These are phyloP conservation scores for Parafenestella ontariensis DNA, from an alignment of 2,329 filamentous ascomycete genomes.

Conservation along the genomic window DNA sequence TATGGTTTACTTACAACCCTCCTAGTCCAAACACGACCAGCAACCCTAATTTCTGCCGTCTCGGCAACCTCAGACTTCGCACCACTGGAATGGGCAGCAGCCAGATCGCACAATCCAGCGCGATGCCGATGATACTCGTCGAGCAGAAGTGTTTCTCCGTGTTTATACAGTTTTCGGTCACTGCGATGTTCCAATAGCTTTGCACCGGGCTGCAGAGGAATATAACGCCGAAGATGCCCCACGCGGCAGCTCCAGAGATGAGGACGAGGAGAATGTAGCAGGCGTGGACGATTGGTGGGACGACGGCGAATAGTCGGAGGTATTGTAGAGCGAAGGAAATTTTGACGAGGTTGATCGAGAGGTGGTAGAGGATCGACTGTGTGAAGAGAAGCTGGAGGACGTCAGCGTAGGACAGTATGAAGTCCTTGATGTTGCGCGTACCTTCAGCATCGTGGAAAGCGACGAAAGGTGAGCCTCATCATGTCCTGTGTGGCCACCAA, in stretches of 20 bases:
- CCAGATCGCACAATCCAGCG: slow-evolving; percentile 42
- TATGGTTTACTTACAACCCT: slow-evolving; percentile 37
- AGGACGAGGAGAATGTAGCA: slow-evolving; percentile 29
- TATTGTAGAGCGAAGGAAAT: slow-evolving; percentile 43
- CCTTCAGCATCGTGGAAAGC: slow-evolving; percentile 29
- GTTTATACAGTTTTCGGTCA: slow-evolving; percentile 31
- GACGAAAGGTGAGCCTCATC: neutral
- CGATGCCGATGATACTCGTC: slow-evolving; percentile 35
- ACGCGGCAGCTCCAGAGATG: slow-evolving; percentile 25
- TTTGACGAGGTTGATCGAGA: slow-evolving; percentile 42
- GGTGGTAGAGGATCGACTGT: slow-evolving; percentile 41
- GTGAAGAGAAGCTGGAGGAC: slow-evolving; percentile 38
- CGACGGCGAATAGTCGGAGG: slow-evolving; percentile 31
- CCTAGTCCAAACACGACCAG: slow-evolving; percentile 47
- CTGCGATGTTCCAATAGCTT: slow-evolving; percentile 33
- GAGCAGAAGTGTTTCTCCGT: slow-evolving; percentile 33
- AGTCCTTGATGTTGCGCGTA: neutral
- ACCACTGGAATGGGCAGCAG: slow-evolving; percentile 40
- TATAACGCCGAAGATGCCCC: slow-evolving; percentile 37
- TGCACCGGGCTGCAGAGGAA: slow-evolving; percentile 38
- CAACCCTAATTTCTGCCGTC: slow-evolving; percentile 43
- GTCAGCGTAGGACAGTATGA: neutral
- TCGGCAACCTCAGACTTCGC: slow-evolving; percentile 37
- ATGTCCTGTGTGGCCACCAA: neutral
- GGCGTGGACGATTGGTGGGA: slow-evolving; percentile 5